phyloP scores from a whole-genome alignment of 2,329 filamentous ascomycete species.

The Cryphonectria nitschkei region DNA sequence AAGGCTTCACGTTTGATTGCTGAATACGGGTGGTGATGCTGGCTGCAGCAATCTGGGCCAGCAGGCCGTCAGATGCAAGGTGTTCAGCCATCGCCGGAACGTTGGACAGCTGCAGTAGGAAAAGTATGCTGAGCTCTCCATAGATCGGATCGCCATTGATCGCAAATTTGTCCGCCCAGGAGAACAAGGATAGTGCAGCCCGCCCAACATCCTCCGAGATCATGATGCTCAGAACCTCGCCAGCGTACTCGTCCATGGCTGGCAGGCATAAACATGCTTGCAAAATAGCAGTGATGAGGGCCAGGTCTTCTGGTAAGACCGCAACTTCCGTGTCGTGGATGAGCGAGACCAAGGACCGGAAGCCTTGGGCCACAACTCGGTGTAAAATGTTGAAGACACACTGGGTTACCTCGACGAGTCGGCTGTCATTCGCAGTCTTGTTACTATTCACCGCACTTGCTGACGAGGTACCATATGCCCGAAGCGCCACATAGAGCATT shows the following conservation, averaged over 20 bases:
- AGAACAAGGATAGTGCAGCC: constrained; percentile 85
- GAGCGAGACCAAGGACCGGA: constrained; percentile 78
- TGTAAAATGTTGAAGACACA: constrained; percentile 80
- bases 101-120: constrained; percentile 84
- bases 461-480: constrained; percentile 57
- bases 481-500: constrained; percentile 81
- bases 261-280: constrained; percentile 83
- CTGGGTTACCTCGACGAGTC: constrained; percentile 54
- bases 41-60: constrained; percentile 78
- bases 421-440: constrained; percentile 36
- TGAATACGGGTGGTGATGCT: constrained; percentile 80
- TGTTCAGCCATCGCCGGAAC: constrained; percentile 84
- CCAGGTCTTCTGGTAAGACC: constrained; percentile 78
- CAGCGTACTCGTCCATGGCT: constrained; percentile 71
- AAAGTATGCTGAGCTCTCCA: constrained; percentile 86
- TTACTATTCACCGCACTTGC: constrained; percentile 39
- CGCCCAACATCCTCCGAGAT: constrained; percentile 74
- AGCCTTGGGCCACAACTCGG: constrained; percentile 77
- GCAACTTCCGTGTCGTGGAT: constrained; percentile 75
- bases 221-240: constrained; percentile 72
- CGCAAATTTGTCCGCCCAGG: constrained; percentile 86
- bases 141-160: constrained; percentile 84
- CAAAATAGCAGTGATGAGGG: constrained; percentile 83
- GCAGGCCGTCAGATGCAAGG: constrained; percentile 82
- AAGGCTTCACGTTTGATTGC: constrained; percentile 72